These are phyloP conservation scores for Erythrophleum fordii DNA, from an alignment of 306 rosid genomes.

Conservation along the genomic window DNA sequence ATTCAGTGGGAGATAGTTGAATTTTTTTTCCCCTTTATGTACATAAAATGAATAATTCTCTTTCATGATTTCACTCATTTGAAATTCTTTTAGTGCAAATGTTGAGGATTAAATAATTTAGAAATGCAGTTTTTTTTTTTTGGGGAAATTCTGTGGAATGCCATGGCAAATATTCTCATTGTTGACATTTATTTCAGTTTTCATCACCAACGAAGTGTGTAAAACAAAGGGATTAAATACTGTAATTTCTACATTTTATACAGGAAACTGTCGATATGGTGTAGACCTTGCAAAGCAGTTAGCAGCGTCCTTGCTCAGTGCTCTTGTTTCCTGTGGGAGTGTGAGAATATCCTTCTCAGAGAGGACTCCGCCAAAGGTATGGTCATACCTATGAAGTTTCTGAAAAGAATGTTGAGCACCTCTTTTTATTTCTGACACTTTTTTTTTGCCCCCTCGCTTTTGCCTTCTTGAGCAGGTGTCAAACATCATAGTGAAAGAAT, in stretches of 20 bases:
- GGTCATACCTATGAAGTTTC: conserved; percentile 4
- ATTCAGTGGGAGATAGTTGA: neutral
- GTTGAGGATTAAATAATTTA: neutral
- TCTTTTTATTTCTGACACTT: conserved; percentile 2
- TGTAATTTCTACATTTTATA: conserved; percentile 23
- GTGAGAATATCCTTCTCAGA: conserved; percentile 91
- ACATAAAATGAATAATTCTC: neutral
- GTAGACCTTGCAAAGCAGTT: conserved; percentile 87
- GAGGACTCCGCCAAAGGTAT: conserved; percentile 86
- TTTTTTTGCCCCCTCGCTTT: conserved; percentile 3
- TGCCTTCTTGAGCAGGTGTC: conserved; percentile 61
- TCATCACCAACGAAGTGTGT: neutral
- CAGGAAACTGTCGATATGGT: conserved; percentile 87
- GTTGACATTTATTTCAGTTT: neutral
- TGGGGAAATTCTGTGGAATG: neutral
- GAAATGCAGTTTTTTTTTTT: neutral
- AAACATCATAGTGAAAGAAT: conserved; percentile 63
- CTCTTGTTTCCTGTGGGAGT: conserved; percentile 83
- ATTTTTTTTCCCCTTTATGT: neutral
- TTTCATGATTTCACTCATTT: conserved; percentile 32
- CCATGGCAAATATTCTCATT: neutral
- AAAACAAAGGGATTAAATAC: neutral
- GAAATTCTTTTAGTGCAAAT: conserved; percentile 19
- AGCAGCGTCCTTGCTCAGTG: conserved; percentile 61
- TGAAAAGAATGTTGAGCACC: neutral